phyloP scores from a whole-genome alignment of 1,284 basidiomycete genomes.

The Chondrostereum purpureum region DNA sequence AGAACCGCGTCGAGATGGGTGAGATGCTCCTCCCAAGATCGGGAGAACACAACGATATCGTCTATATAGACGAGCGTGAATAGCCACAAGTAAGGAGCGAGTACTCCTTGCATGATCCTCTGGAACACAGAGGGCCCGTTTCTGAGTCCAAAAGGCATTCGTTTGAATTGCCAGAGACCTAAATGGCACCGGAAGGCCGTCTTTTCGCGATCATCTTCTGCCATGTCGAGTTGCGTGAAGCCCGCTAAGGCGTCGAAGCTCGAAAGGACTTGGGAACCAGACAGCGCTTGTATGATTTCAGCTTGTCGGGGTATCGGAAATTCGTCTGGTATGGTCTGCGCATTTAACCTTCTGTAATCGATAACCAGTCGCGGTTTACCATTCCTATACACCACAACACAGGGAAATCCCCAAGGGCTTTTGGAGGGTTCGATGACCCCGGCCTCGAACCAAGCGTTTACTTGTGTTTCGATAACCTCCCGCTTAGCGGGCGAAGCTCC shows the following conservation, averaged over 20 bases:
- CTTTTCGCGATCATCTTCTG: constrained; percentile 15
- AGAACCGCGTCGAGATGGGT: neutral
- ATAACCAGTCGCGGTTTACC: constrained; percentile 17
- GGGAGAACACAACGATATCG: constrained; percentile 18
- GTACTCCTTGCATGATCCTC: too few species aligned
- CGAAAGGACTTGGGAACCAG: constrained; percentile 14
- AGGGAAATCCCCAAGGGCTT: constrained; percentile 15
- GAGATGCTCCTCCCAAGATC: constrained; percentile 1
- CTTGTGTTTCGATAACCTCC: neutral
- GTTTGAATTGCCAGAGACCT: constrained; percentile 23
- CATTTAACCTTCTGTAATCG: constrained; percentile 21
- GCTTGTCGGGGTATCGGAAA: constrained; percentile 23
- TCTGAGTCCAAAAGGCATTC: constrained; percentile 25
- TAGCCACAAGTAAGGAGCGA: constrained; percentile 22
- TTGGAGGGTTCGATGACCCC: constrained; percentile 16
- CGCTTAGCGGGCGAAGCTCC: neutral
- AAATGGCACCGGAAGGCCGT: constrained; percentile 24
- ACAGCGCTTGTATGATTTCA: constrained; percentile 22
- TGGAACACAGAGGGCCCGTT: constrained; percentile 24
- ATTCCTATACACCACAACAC: constrained; percentile 18
- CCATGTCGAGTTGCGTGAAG: constrained; percentile 25
- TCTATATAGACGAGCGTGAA: constrained; percentile 23
- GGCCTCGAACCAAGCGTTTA: constrained; percentile 9
- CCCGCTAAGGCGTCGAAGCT: constrained; percentile 25
- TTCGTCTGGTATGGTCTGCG: constrained; percentile 19